Evolutionary conservation across 805 yeast species (phyloP).

Genomic region (Cyberlindnera japonica): DNA sequence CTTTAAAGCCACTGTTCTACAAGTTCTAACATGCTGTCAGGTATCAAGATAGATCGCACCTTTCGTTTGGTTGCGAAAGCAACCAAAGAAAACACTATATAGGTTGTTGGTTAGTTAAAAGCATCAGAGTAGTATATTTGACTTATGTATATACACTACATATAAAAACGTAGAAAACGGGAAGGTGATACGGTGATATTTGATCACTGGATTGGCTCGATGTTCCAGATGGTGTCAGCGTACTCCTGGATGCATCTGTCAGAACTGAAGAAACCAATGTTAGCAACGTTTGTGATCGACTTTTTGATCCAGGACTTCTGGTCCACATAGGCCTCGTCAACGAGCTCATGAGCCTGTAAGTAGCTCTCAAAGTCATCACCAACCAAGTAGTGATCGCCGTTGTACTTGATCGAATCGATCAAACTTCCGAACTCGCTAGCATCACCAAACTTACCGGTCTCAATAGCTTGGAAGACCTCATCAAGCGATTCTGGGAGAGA

Average conservation of each 20-base stretch:
- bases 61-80: no score
- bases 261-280: conserved; percentile 88
- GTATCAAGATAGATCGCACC: no score
- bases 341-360: conserved; percentile 71
- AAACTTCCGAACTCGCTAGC: conserved; percentile 61
- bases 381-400: conserved; percentile 85
- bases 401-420: conserved; percentile 62
- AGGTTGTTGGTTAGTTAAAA: no score
- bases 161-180: no score
- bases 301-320: conserved; percentile 74
- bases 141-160: no score
- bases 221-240: conserved; percentile 89
- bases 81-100: no score
- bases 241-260: conserved; percentile 91
- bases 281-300: conserved; percentile 76
- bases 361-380: conserved; percentile 87
- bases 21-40: neutral
- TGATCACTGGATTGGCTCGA: conserved; percentile 56
- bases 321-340: conserved; percentile 67
- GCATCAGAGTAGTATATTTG: no score
- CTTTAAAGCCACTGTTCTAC: neutral
- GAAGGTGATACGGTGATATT: no score
- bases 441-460: conserved; percentile 69
- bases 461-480: conserved; percentile 63
- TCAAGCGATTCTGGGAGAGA: conserved; percentile 55